These are phyloP conservation scores for Yamadazyma pseudoaaseri DNA, from an alignment of 1,139 yeast genomes.

Conservation along the genomic window DNA sequence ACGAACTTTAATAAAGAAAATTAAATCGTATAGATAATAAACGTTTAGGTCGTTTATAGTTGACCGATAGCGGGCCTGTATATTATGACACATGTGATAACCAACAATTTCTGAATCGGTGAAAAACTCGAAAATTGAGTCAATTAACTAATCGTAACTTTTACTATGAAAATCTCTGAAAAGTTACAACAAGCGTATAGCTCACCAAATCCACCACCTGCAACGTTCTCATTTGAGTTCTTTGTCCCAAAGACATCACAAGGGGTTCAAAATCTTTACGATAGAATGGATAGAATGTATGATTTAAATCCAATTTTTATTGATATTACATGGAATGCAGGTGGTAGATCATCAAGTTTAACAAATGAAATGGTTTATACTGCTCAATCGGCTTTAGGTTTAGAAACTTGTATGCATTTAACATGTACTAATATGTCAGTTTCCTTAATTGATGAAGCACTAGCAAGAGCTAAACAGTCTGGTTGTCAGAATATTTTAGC, in stretches of 20 bases:
- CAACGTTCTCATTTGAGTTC: slow-evolving; percentile 93
- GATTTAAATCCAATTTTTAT: slow-evolving; percentile 87
- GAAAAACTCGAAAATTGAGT: not conserved
- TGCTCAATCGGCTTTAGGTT: slow-evolving; percentile 86
- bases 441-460: slow-evolving; percentile 78
- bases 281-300: slow-evolving; percentile 97
- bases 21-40: too few relatives aligned
- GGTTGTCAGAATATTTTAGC: slow-evolving; percentile 95
- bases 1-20: slow-evolving; percentile 11
- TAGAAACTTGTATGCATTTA: slow-evolving; percentile 97
- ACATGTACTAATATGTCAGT: slow-evolving; percentile 96
- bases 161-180: slow-evolving; percentile 51
- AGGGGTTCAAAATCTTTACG: slow-evolving; percentile 94
- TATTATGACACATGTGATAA: slow-evolving; percentile 4
- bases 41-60: too few relatives aligned
- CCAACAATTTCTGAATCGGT: not conserved
- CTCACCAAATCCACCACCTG: slow-evolving; percentile 42
- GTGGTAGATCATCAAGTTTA: slow-evolving; percentile 77
- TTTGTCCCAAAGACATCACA: slow-evolving; percentile 98
- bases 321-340: slow-evolving; percentile 98
- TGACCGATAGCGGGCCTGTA: slow-evolving; percentile 1
- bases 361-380: slow-evolving; percentile 92
- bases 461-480: slow-evolving; percentile 78
- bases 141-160: not conserved
- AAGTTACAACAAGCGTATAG: slow-evolving; percentile 50